Percentiles rank a stretch among this genome's conserved stretches.
These are phyloP conservation scores for Xylaria cubensis DNA, from an alignment of 495 filamentous ascomycete genomes.

Conservation along the genomic window DNA sequence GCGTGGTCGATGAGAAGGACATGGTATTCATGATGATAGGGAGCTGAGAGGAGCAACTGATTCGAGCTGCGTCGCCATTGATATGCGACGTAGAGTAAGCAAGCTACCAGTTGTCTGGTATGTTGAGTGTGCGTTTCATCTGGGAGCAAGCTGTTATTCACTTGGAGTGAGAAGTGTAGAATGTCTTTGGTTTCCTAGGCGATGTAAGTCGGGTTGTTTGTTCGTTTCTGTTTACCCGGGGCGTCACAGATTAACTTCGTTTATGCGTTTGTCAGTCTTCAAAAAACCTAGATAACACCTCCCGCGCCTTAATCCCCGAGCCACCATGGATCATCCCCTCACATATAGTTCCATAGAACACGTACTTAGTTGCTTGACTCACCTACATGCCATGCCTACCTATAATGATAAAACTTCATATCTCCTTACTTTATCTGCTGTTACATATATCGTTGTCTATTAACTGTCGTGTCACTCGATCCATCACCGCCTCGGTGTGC, in stretches of 20 bases:
- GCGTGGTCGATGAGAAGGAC: not conserved
- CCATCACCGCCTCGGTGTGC: not conserved
- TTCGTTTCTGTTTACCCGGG: not conserved
- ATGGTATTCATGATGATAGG: not conserved
- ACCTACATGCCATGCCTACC: not conserved
- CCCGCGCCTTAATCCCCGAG: not conserved
- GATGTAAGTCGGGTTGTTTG: not conserved
- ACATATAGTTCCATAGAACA: not conserved
- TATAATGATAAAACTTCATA: not conserved
- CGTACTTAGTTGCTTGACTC: not conserved
- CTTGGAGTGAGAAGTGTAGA: not conserved
- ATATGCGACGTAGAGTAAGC: not conserved
- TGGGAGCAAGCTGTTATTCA: too few species aligned
- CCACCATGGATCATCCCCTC: not conserved
- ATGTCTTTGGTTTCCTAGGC: not conserved
- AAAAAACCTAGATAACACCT: not conserved
- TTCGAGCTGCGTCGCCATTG: not conserved
- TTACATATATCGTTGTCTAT: not conserved
- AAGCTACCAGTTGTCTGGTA: too few species aligned
- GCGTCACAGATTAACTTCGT: not conserved
- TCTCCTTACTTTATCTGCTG: not conserved
- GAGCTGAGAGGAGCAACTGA: not conserved
- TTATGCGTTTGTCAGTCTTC: not conserved
- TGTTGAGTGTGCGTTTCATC: too few species aligned
- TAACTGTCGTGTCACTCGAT: not conserved